Conservation (phyloP, 257 asterid species). For the Orobanche coerulescens region DNA sequence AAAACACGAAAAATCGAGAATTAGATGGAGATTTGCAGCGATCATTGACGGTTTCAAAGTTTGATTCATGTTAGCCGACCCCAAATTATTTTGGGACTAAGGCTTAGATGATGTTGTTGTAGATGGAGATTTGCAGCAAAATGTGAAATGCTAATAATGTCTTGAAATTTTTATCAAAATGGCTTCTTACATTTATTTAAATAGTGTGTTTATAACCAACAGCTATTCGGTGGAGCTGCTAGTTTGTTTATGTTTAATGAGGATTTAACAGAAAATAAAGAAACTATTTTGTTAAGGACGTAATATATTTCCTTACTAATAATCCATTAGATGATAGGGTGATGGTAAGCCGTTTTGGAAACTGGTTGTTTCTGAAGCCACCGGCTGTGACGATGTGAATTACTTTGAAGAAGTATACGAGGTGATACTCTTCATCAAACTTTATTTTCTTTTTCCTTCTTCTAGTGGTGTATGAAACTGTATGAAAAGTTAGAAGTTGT, state of each 20-base stretch:
- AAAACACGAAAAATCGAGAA: too few species aligned
- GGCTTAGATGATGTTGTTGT: too few species aligned
- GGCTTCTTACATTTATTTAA: too few species aligned
- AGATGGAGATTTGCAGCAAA: background rate
- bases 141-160: too few species aligned
- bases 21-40: background rate
- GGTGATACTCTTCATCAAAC: constrained; percentile 29
- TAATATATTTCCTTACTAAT: background rate
- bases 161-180: too few species aligned
- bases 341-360: constrained; percentile 96
- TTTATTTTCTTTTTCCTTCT: background rate
- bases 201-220: too few species aligned
- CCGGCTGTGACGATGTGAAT: constrained; percentile 47
- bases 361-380: constrained; percentile 84
- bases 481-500: background rate
- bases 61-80: too few species aligned
- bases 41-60: too few species aligned
- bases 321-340: constrained; percentile 39
- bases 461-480: background rate
- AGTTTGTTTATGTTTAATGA: background rate
- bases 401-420: constrained; percentile 89
- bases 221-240: background rate
- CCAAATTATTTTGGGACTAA: too few species aligned
- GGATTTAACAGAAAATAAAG: background rate
- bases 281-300: background rate